Conservation (phyloP, 768 basidiomycete species). For the Leccinum longicurvipes region DNA sequence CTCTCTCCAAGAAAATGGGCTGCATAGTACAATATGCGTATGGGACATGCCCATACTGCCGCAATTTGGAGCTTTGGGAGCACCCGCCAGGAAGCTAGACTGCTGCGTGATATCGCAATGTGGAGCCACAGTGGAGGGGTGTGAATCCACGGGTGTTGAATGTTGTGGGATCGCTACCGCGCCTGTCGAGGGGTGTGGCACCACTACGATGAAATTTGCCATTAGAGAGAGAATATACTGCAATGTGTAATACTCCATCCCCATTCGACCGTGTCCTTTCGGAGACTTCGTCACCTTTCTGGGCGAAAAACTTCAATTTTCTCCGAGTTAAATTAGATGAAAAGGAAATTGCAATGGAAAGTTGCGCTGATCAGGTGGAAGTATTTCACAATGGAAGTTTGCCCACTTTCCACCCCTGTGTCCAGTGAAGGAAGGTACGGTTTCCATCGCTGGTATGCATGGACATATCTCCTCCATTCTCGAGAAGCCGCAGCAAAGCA, state of each 20-base stretch:
- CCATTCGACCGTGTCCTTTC: background rate
- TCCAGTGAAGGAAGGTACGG: background rate
- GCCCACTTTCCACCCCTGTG: background rate
- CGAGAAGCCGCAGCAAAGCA: background rate
- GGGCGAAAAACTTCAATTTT: background rate
- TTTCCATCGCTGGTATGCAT: background rate
- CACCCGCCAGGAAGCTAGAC: background rate
- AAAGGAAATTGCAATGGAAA: background rate
- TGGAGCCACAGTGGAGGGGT: background rate
- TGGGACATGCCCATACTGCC: background rate
- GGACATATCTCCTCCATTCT: background rate
- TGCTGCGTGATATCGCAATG: no score
- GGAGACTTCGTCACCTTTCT: background rate
- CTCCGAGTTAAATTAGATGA: background rate
- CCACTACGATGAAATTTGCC: background rate
- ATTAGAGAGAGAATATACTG: background rate
- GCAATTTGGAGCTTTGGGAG: background rate
- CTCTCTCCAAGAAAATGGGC: no score
- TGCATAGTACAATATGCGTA: no score
- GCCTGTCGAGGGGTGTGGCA: background rate
- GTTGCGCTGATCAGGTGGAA: background rate
- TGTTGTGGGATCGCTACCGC: background rate
- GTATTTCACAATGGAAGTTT: background rate
- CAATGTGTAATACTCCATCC: background rate
- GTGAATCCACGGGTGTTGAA: background rate